Evolutionary conservation across 2,329 filamentous ascomycete species (phyloP).

Genomic region (Byssothecium circinans): DNA sequence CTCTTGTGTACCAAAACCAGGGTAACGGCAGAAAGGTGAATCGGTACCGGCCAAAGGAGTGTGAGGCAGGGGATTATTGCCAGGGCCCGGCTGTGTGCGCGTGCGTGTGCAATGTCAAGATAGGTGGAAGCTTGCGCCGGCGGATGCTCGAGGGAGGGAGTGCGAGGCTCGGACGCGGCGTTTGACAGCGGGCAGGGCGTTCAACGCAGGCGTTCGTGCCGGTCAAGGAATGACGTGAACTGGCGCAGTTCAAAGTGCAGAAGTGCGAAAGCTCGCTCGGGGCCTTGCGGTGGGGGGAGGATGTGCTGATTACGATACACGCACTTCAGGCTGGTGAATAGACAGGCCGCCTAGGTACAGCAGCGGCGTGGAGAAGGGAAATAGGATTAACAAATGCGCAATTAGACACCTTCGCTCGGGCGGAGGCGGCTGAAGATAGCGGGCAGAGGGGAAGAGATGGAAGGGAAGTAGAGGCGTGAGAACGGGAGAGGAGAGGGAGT

Average conservation of each 20-base stretch:
- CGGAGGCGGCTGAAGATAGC: slow-evolving; percentile 7
- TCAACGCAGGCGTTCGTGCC: slow-evolving; percentile 13
- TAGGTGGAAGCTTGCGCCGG: too few relatives aligned
- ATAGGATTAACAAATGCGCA: slow-evolving; percentile 38
- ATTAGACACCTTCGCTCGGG: slow-evolving; percentile 34
- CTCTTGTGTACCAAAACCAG: slow-evolving; percentile 44
- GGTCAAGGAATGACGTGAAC: slow-evolving; percentile 34
- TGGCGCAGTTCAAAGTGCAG: not conserved
- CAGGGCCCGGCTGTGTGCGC: slow-evolving; percentile 31
- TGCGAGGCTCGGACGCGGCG: slow-evolving; percentile 10
- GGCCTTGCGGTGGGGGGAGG: too few relatives aligned
- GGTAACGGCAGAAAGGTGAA: slow-evolving; percentile 36
- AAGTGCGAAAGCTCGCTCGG: too few relatives aligned
- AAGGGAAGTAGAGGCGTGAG: slow-evolving; percentile 14
- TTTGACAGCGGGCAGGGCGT: slow-evolving; percentile 5
- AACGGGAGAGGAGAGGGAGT: slow-evolving; percentile 4
- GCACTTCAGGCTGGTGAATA: slow-evolving; percentile 33
- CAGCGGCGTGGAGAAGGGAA: slow-evolving; percentile 41
- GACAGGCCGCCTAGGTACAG: slow-evolving; percentile 33
- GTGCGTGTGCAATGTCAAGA: slow-evolving; percentile 12
- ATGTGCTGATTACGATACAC: slow-evolving; percentile 37
- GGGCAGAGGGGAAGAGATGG: slow-evolving; percentile 15
- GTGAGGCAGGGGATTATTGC: slow-evolving; percentile 39
- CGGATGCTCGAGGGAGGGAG: not conserved
- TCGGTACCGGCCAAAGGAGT: slow-evolving; percentile 48